Conservation (phyloP, 768 basidiomycete species). For the Kwoniella sp. region DNA sequence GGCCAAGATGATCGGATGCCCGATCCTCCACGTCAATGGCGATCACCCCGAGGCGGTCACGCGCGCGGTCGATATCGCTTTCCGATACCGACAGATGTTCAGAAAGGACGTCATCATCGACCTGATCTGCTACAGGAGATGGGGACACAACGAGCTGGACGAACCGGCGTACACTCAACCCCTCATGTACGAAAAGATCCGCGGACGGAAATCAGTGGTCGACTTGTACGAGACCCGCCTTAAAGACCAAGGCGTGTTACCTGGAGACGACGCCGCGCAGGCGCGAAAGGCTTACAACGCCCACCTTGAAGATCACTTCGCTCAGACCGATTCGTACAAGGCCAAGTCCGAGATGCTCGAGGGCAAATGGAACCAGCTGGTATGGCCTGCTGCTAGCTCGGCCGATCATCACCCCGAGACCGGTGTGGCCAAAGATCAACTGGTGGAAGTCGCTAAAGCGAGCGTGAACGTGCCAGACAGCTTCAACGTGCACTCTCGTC, state of each 20-base stretch:
- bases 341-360: slow-evolving; percentile 60
- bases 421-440: slow-evolving; percentile 58
- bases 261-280: slow-evolving; percentile 54
- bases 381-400: slow-evolving; percentile 60
- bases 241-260: slow-evolving; percentile 58
- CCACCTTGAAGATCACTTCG: slow-evolving; percentile 62
- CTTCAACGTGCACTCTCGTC: slow-evolving; percentile 73
- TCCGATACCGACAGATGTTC: slow-evolving; percentile 80
- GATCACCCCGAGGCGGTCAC: slow-evolving; percentile 89
- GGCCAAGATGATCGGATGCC: slow-evolving; percentile 85
- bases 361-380: slow-evolving; percentile 64
- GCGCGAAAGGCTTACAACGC: slow-evolving; percentile 61
- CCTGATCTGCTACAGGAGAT: slow-evolving; percentile 77
- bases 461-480: slow-evolving; percentile 61
- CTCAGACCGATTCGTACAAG: slow-evolving; percentile 53
- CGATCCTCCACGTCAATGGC: slow-evolving; percentile 85
- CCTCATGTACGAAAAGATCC: slow-evolving; percentile 84
- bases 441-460: slow-evolving; percentile 62
- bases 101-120: slow-evolving; percentile 87
- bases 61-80: slow-evolving; percentile 78
- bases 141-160: slow-evolving; percentile 86
- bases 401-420: slow-evolving; percentile 63
- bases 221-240: slow-evolving; percentile 75
- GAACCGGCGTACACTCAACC: slow-evolving; percentile 83
- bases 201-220: slow-evolving; percentile 69